phyloP scores from a whole-genome alignment of 306 rosid species.

The Betula pendula region DNA sequence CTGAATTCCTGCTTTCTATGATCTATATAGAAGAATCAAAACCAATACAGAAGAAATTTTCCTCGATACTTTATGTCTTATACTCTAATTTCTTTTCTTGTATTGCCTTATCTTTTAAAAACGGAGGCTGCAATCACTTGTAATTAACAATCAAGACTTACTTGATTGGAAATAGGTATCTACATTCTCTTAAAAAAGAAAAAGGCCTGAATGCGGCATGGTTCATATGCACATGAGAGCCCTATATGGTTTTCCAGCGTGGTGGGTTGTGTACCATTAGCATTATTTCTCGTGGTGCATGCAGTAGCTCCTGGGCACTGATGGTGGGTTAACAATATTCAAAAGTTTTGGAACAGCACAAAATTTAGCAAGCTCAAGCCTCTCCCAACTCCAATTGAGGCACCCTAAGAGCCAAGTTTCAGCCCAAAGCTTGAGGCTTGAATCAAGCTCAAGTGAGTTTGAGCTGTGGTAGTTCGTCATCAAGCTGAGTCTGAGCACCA shows the following conservation, averaged over 20 bases:
- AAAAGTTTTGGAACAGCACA: not conserved
- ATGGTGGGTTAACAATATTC: not conserved
- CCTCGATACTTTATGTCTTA: too few species aligned
- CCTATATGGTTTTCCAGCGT: not conserved
- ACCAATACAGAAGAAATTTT: too few species aligned
- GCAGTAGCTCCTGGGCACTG: not conserved
- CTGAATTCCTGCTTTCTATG: too few species aligned
- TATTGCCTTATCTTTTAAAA: too few species aligned
- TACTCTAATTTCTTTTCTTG: too few species aligned
- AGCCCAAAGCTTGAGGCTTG: not conserved
- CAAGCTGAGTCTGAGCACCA: not conserved
- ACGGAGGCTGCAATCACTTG: not conserved
- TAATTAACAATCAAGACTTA: not conserved
- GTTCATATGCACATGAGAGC: not conserved
- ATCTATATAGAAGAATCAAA: too few species aligned
- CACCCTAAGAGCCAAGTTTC: not conserved
- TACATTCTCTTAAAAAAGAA: not conserved
- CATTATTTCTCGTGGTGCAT: not conserved
- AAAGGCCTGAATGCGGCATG: not conserved
- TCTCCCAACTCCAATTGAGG: not conserved
- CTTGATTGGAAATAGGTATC: not conserved
- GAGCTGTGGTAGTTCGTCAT: not conserved
- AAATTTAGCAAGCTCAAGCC: not conserved
- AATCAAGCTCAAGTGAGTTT: too few species aligned
- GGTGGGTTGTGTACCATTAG: not conserved